A percentile compares a stretch with the other conserved stretches of the same genome.
Evolutionary conservation across 2,329 filamentous ascomycete genomes (phyloP).

Genomic region (Thelonectria blattea): DNA sequence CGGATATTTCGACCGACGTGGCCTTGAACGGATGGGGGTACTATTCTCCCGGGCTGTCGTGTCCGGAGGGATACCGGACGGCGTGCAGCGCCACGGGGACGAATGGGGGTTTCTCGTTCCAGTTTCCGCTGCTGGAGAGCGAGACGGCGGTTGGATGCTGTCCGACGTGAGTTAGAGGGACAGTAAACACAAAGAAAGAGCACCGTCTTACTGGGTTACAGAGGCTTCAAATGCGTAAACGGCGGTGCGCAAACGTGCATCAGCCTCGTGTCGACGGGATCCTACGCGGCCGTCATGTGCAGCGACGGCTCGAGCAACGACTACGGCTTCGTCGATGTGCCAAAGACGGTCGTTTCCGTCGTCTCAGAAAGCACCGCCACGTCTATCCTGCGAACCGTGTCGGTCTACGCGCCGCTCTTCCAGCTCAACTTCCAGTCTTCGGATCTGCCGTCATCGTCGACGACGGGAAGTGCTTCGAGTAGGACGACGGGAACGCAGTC

Average conservation of each 20-base stretch:
- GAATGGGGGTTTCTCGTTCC: constrained; percentile 34
- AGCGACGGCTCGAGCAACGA: constrained; percentile 26
- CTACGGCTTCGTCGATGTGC: constrained; percentile 23
- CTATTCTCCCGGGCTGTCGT: constrained; percentile 44
- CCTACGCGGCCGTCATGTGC: constrained; percentile 30
- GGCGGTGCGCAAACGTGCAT: constrained; percentile 20
- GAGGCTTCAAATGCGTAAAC: constrained; percentile 15
- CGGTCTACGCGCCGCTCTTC: constrained; percentile 39
- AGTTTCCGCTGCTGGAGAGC: constrained; percentile 34
- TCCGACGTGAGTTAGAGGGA: constrained; percentile 34
- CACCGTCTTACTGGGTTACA: background rate
- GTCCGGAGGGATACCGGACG: constrained; percentile 41
- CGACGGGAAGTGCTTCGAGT: constrained; percentile 14
- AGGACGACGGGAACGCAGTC: background rate
- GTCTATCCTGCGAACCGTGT: constrained; percentile 16
- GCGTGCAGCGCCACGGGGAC: constrained; percentile 40
- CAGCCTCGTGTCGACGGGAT: constrained; percentile 24
- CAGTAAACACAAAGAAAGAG: too few relatives aligned
- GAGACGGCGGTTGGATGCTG: constrained; percentile 45
- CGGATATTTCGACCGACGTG: constrained; percentile 16
- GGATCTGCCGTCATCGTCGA: constrained; percentile 30
- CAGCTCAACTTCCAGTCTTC: constrained; percentile 38
- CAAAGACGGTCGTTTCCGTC: constrained; percentile 16
- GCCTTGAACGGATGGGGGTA: constrained; percentile 43
- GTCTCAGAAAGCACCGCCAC: constrained; percentile 3